Evolutionary conservation across 768 basidiomycete species (phyloP).

Genomic region (Mrakia blollopis): DNA sequence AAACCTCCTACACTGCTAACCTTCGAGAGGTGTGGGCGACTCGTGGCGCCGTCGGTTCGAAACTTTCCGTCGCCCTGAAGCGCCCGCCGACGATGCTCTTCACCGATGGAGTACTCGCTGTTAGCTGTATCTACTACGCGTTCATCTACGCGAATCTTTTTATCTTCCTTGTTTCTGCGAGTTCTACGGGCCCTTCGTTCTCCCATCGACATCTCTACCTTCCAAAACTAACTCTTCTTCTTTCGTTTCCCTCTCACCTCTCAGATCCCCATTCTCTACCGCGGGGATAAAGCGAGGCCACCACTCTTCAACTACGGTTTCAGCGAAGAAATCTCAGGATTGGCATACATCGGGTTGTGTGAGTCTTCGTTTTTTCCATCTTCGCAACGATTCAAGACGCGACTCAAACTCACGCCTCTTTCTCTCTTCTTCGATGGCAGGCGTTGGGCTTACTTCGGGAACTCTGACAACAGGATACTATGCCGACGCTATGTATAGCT

Average conservation of each 20-base stretch:
- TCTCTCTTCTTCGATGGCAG: not conserved
- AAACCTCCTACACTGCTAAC: not conserved
- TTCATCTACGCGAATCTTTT: not conserved
- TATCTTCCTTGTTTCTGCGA: not conserved
- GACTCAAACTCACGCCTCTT: not conserved
- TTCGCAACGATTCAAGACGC: not conserved
- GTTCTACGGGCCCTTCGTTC: not conserved
- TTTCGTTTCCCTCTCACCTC: no score
- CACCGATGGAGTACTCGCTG: not conserved
- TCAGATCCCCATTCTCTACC: slow-evolving; percentile 7
- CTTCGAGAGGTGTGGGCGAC: not conserved
- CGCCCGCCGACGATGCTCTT: slow-evolving; percentile 8
- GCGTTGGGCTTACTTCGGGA: not conserved
- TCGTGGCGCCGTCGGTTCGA: not conserved
- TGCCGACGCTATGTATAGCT: not conserved
- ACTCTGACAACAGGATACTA: not conserved
- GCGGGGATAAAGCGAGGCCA: not conserved
- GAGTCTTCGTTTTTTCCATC: not conserved
- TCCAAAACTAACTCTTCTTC: not conserved
- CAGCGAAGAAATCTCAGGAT: not conserved
- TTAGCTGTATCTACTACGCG: not conserved
- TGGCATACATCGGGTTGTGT: not conserved
- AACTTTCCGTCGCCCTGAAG: not conserved
- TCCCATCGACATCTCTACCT: not conserved
- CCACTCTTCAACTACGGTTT: slow-evolving; percentile 1